Conservation (phyloP, 176 grass and related monocot genomes). For the Cenchrus fungigraminus region DNA sequence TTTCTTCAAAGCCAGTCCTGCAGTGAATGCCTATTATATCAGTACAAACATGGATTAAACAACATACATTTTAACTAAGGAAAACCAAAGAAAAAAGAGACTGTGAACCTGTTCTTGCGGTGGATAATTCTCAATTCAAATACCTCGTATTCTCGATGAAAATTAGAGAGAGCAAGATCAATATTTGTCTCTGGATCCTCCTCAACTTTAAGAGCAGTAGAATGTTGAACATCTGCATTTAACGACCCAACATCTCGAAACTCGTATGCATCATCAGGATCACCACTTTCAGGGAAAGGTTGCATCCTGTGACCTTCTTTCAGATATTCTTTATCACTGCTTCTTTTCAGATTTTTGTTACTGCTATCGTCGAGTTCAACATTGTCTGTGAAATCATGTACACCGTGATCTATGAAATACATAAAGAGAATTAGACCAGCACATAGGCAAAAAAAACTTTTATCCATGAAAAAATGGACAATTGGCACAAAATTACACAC, state of each 20-base stretch:
- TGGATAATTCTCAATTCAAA: slow-evolving; percentile 99
- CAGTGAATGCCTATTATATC: slow-evolving; percentile 47
- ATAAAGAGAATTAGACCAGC: slow-evolving; percentile 28
- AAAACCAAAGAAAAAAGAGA: slow-evolving; percentile 45
- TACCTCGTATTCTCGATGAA: slow-evolving; percentile 78
- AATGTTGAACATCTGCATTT: slow-evolving; percentile 45
- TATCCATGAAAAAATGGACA: background rate
- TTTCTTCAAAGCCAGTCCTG: slow-evolving; percentile 99
- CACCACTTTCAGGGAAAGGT: slow-evolving; percentile 54
- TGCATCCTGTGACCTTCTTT: slow-evolving; percentile 53
- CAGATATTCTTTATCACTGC: slow-evolving; percentile 42
- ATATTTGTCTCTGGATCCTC: slow-evolving; percentile 63
- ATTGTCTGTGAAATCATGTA: slow-evolving; percentile 26
- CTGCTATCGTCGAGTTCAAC: slow-evolving; percentile 21
- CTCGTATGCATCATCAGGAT: slow-evolving; percentile 52
- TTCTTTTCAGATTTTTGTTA: slow-evolving; percentile 51
- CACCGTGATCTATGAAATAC: slow-evolving; percentile 48
- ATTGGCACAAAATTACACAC: background rate
- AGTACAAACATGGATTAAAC: slow-evolving; percentile 50
- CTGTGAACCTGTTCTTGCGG: slow-evolving; percentile 93
- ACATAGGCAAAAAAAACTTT: slow-evolving; percentile 4
- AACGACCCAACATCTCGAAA: slow-evolving; percentile 47
- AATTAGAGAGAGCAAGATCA: slow-evolving; percentile 66
- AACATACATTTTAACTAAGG: slow-evolving; percentile 11
- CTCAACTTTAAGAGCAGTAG: slow-evolving; percentile 43